These are phyloP conservation scores for Climacium dendroides DNA, from an alignment of 225 moss, liverwort and hornwort genomes.

Conservation along the genomic window DNA sequence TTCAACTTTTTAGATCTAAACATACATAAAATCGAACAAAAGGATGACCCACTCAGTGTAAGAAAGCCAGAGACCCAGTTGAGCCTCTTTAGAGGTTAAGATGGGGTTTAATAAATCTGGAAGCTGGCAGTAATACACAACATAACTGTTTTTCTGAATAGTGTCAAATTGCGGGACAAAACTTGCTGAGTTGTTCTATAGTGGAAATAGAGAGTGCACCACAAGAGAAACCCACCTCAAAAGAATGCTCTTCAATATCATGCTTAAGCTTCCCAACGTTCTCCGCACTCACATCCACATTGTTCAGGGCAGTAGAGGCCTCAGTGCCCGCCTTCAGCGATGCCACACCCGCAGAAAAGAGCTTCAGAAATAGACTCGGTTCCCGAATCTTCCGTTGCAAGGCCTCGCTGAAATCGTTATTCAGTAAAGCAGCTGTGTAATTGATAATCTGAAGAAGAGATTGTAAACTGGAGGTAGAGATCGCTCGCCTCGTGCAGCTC, in stretches of 20 bases:
- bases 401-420: conserved; percentile 84
- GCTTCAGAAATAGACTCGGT: conserved; percentile 60
- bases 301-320: conserved; percentile 75
- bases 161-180: background rate
- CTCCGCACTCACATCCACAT: conserved; percentile 81
- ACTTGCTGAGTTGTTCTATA: background rate
- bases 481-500: conserved; percentile 78
- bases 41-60: background rate
- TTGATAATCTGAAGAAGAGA: conserved; percentile 66
- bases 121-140: background rate
- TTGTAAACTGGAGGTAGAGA: conserved; percentile 61
- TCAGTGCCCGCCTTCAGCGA: conserved; percentile 57
- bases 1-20: background rate
- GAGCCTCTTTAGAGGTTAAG: background rate
- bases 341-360: conserved; percentile 56
- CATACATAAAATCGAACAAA: background rate
- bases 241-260: conserved; percentile 74
- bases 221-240: conserved; percentile 30
- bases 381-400: conserved; percentile 67
- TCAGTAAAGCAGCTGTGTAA: conserved; percentile 50
- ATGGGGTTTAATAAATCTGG: background rate
- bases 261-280: conserved; percentile 85
- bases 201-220: background rate
- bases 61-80: background rate
- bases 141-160: background rate